phyloP scores from a whole-genome alignment of 192 early-diverging fungal genomes.

The Haplosporangium gracile region DNA sequence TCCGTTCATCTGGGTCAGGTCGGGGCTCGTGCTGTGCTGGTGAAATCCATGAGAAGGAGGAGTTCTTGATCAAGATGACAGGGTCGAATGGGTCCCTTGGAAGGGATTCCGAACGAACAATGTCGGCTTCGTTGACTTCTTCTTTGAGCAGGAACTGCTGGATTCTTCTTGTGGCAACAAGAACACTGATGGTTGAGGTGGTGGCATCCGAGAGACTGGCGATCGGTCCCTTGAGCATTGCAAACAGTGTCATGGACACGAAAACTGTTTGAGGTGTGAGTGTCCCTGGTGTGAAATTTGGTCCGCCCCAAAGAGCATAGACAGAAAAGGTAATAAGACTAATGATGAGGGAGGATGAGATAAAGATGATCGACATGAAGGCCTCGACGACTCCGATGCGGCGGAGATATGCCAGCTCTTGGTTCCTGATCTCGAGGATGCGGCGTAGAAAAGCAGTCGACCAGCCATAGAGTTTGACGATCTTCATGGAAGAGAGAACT shows the following conservation, averaged over 20 bases:
- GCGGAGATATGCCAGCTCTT: conserved; percentile 34
- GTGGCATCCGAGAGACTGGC: conserved; percentile 70
- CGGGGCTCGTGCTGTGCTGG: background rate
- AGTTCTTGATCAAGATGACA: conserved; percentile 25
- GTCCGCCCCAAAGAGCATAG: conserved; percentile 44
- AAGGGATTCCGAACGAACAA: conserved; percentile 16
- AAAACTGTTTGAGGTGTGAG: conserved; percentile 67
- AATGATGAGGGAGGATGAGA: conserved; percentile 49
- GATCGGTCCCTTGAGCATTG: conserved; percentile 70
- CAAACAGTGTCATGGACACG: conserved; percentile 73
- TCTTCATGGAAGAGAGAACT: conserved; percentile 43
- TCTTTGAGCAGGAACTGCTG: conserved; percentile 54
- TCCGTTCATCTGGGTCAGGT: background rate
- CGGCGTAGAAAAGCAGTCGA: conserved; percentile 28
- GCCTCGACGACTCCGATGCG: conserved; percentile 34
- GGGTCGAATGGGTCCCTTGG: conserved; percentile 24
- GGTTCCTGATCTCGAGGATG: conserved; percentile 27
- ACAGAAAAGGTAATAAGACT: conserved; percentile 44
- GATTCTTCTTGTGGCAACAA: conserved; percentile 69
- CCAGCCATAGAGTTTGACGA: conserved; percentile 61
- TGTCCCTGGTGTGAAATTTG: conserved; percentile 38
- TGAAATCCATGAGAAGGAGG: conserved; percentile 18
- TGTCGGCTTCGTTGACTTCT: conserved; percentile 34
- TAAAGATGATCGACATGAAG: conserved; percentile 47
- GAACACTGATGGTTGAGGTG: conserved; percentile 63